Percentiles rank a stretch among this genome's conserved stretches.
These are phyloP conservation scores for Pseudoturritis turrita DNA, from an alignment of 345 rosid species.

Conservation along the genomic window DNA sequence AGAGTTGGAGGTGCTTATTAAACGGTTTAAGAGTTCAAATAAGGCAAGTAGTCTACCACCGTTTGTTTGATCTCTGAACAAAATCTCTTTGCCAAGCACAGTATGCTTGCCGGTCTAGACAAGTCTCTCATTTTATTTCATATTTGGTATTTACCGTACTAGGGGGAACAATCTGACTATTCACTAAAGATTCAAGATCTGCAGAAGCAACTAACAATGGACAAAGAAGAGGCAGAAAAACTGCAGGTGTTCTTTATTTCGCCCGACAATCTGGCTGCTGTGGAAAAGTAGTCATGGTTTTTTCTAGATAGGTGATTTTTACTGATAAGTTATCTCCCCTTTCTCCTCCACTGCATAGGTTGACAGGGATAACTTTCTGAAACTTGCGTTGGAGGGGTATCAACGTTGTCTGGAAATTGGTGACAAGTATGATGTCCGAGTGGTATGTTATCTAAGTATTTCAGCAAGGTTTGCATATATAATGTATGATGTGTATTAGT, in stretches of 20 bases:
- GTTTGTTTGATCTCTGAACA: constrained; percentile 5
- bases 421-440: constrained; percentile 90
- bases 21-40: constrained; percentile 52
- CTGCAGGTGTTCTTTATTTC: constrained; percentile 48
- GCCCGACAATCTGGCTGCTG: constrained; percentile 3
- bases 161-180: constrained; percentile 82
- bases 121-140: not conserved
- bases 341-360: constrained; percentile 41
- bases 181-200: constrained; percentile 76
- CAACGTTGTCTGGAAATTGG: constrained; percentile 78
- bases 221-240: constrained; percentile 82
- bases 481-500: not conserved
- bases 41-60: constrained; percentile 43
- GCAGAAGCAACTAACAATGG: constrained; percentile 82
- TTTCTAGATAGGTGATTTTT: not conserved
- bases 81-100: not conserved
- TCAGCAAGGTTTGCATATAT: not conserved
- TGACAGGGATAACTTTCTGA: constrained; percentile 88
- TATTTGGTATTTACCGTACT: constrained; percentile 17
- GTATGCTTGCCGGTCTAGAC: not conserved
- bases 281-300: not conserved
- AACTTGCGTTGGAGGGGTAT: constrained; percentile 89
- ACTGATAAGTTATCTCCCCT: constrained; percentile 12
- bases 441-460: constrained; percentile 49
- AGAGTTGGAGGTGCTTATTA: constrained; percentile 75